Conservation (phyloP, 768 basidiomycete genomes). For the Coprinellus micaceus region DNA sequence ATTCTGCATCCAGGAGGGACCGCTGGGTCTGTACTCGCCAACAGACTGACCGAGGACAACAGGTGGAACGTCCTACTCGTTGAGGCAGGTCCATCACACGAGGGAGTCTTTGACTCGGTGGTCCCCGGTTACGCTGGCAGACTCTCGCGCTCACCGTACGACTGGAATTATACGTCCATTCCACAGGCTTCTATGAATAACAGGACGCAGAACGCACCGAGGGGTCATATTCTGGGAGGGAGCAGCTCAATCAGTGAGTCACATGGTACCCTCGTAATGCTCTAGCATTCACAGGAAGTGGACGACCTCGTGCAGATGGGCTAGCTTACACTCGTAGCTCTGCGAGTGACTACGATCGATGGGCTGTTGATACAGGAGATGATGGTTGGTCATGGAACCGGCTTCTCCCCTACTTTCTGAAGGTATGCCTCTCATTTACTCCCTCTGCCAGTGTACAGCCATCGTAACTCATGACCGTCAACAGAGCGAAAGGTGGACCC, state of each 20-base stretch:
- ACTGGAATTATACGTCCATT: conserved; percentile 22
- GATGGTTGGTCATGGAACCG: conserved; percentile 7
- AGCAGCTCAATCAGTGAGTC: conserved; percentile 28
- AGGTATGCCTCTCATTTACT: conserved; percentile 19
- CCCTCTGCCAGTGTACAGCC: conserved; percentile 9
- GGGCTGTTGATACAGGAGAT: neutral
- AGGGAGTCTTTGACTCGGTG: too few species aligned
- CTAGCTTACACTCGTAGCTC: conserved; percentile 9
- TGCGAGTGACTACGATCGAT: conserved; percentile 9
- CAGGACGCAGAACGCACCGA: conserved; percentile 18
- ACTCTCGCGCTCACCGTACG: neutral
- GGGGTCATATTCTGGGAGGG: conserved; percentile 31
- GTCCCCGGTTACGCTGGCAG: too few species aligned
- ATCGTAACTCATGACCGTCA: neutral
- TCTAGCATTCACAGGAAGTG: neutral
- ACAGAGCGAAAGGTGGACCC: too few species aligned
- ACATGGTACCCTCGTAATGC: neutral
- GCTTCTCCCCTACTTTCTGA: conserved; percentile 5
- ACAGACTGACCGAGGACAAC: conserved; percentile 1
- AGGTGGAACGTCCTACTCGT: conserved; percentile 5
- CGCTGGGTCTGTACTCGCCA: conserved; percentile 10
- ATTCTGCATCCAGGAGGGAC: conserved; percentile 2
- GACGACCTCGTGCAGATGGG: neutral
- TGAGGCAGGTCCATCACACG: conserved; percentile 4
- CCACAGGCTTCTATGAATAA: conserved; percentile 23